Percentiles rank a stretch among this genome's conserved stretches.
Conservation (phyloP, 2,329 filamentous ascomycete species). For the Neoscytalidium dimidiatum region DNA sequence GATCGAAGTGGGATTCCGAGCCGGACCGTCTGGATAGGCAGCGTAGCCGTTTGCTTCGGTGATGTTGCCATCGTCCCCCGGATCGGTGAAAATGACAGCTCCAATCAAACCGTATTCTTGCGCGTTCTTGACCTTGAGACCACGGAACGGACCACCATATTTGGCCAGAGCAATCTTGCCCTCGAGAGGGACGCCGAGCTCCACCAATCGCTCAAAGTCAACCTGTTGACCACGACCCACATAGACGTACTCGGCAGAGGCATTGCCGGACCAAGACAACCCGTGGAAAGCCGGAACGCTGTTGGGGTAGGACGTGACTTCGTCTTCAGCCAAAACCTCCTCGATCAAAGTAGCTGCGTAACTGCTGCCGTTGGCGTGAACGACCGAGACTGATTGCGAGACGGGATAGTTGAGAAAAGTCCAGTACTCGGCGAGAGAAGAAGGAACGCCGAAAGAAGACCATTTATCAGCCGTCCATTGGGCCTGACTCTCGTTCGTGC, state of each 20-base stretch:
- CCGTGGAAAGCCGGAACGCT: slow-evolving; percentile 50
- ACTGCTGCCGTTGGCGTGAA: slow-evolving; percentile 36
- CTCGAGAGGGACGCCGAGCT: slow-evolving; percentile 45
- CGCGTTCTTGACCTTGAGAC: slow-evolving; percentile 52
- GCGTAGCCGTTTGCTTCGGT: slow-evolving; percentile 49
- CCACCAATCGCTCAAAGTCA: slow-evolving; percentile 48
- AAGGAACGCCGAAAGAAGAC: slow-evolving; percentile 37
- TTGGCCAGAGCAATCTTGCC: slow-evolving; percentile 52
- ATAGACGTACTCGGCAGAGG: slow-evolving; percentile 50
- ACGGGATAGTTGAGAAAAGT: slow-evolving; percentile 42
- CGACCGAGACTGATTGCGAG: slow-evolving; percentile 35
- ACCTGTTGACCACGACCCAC: slow-evolving; percentile 44
- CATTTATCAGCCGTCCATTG: slow-evolving; percentile 43
- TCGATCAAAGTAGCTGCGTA: slow-evolving; percentile 34
- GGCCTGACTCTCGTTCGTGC: slow-evolving; percentile 39
- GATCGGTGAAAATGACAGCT: slow-evolving; percentile 48
- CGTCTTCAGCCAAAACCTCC: slow-evolving; percentile 36
- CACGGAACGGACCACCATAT: slow-evolving; percentile 49
- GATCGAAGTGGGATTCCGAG: slow-evolving; percentile 48
- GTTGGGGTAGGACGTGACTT: slow-evolving; percentile 38
- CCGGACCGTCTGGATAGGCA: slow-evolving; percentile 46
- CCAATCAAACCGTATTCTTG: slow-evolving; percentile 49
- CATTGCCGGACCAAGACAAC: slow-evolving; percentile 49
- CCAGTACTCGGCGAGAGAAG: slow-evolving; percentile 41
- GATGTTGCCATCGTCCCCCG: slow-evolving; percentile 49